Conservation (phyloP, 2,329 filamentous ascomycete species). For the Fusarium aywerte region DNA sequence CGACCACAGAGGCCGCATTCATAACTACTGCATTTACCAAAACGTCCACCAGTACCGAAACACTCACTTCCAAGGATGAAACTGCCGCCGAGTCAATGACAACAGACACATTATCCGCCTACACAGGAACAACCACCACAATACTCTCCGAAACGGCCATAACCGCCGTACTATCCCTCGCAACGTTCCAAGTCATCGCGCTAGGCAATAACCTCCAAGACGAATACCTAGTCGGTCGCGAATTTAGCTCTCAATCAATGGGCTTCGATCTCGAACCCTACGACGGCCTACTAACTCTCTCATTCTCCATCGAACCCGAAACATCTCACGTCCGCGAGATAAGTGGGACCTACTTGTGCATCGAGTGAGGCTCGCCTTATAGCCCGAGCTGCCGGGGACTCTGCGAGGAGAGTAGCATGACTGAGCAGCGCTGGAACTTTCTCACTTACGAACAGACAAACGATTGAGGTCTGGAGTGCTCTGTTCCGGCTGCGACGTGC, state of each 20-base stretch:
- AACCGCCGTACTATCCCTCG: neutral
- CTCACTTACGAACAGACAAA: neutral
- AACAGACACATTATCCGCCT: neutral
- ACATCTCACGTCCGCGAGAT: neutral
- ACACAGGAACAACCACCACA: neutral
- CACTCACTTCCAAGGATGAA: neutral
- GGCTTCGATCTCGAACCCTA: neutral
- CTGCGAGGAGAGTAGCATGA: neutral
- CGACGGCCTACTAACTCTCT: neutral
- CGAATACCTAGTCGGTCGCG: neutral
- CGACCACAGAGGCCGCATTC: neutral
- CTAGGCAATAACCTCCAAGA: neutral
- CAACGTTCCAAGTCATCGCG: neutral
- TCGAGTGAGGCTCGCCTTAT: neutral
- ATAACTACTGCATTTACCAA: neutral
- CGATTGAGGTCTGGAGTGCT: neutral
- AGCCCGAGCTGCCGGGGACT: neutral
- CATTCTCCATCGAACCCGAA: neutral
- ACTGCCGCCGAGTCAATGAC: accelerated
- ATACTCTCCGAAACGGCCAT: neutral
- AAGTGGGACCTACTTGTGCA: neutral
- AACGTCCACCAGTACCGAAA: accelerated
- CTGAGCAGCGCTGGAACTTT: accelerated
- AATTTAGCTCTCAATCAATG: accelerated
- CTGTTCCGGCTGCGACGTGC: neutral